Base-by-base conservation (phyloP, 2,329 filamentous ascomycete genomes). In the Talaromyces sp. region DNA sequence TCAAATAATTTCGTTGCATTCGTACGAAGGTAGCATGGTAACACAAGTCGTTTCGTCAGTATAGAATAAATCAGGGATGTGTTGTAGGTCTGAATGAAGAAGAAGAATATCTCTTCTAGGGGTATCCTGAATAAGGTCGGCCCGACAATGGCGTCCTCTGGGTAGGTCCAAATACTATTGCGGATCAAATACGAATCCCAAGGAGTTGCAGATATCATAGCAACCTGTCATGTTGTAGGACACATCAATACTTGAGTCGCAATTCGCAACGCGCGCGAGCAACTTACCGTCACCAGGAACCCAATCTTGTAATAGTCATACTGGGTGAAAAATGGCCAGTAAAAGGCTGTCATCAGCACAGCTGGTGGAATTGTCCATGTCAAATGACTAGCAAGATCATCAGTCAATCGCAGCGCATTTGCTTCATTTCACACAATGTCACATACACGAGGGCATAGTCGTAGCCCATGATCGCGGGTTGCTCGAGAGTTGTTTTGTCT, bases 331-430 rank as follows among this genome's bases (percentile, higher is more conserved):
- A 91, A 79, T 2, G 88, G 88, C 52, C 79, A 81, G 66, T 86
- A 84, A 55, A 88, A 73, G 46, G 83, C 67, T 16, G 86, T 86
- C 66, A 90, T 80, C 46, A 82, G 69, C 66, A 82, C 73, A 9
- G 86, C 87, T 25, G 85, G 80, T 14, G 88, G 88, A 62, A 90
- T 84, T 35, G 86, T 90, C 77, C 86, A 90, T 68, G 84, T 84
- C 69, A 87, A 72, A 73, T 90, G 85, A 67, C 86, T 90, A 39
- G 3, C 33, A 39, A 56, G 35, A 21, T 12, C 39, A 42, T 42
- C 40, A 44, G 18, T 9, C 1, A 23, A 44, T 44, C 18, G 40
- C 18, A 21, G n/a, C 5, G 9, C 8, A 44, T 44, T 44, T 44
- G 18, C 18, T 12, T 21, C n/a, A 44, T 11, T 44, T 21, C 7